phyloP scores from a whole-genome alignment of 495 filamentous ascomycete species.

The Lasiosphaeria ovina region DNA sequence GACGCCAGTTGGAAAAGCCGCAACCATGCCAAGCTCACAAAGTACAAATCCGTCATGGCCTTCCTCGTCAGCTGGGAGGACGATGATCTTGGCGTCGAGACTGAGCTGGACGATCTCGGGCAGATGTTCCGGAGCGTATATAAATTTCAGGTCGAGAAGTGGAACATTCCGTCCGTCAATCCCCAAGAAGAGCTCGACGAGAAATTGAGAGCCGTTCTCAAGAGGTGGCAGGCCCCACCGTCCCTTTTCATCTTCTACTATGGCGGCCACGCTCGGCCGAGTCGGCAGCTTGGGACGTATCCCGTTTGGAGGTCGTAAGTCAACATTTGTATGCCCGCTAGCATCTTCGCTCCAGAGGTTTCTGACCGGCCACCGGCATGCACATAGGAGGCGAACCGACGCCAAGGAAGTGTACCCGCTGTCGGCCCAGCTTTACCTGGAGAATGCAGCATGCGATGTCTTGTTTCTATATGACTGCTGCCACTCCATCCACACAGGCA shows the following conservation, averaged over 20 bases:
- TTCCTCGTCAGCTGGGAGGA: constrained; percentile 11
- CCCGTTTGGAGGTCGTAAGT: constrained; percentile 9
- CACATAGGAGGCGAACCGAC: not conserved
- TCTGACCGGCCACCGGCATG: not conserved
- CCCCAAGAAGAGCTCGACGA: not conserved
- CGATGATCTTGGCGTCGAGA: constrained; percentile 8
- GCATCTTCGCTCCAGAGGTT: not conserved
- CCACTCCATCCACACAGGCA: constrained; percentile 13
- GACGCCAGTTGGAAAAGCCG: constrained; percentile 2
- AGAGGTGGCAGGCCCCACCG: not conserved
- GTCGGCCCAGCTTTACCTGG: constrained; percentile 7
- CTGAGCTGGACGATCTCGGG: constrained; percentile 4
- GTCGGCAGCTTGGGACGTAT: not conserved
- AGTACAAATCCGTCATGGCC: constrained; percentile 2
- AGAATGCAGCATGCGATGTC: constrained; percentile 8
- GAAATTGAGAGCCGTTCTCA: not conserved
- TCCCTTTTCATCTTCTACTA: constrained; percentile 12
- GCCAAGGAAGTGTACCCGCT: constrained; percentile 1
- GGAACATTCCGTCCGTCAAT: not conserved
- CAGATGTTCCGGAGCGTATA: constrained; percentile 2
- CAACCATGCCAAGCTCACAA: not conserved
- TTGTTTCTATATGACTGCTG: constrained; percentile 17
- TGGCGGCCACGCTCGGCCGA: constrained; percentile 7
- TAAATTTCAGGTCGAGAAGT: not conserved
- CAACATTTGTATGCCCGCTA: not conserved